A percentile compares a stretch with the other conserved stretches of the same genome.
phyloP scores from a whole-genome alignment of 2,329 filamentous ascomycete genomes.

The Exophiala lecanii-corni region DNA sequence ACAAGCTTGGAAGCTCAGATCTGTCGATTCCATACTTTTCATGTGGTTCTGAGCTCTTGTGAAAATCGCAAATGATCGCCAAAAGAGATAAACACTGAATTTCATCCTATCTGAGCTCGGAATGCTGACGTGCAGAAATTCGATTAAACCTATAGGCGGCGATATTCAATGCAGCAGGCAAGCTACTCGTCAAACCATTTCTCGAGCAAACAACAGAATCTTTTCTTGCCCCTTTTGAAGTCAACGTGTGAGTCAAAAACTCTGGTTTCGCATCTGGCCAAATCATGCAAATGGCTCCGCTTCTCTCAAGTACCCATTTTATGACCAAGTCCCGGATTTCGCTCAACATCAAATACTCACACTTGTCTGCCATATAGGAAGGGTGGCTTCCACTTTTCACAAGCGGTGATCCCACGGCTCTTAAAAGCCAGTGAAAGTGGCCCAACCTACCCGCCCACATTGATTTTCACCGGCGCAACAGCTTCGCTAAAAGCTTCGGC shows the following conservation, averaged over 20 bases:
- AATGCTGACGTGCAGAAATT: too few species aligned
- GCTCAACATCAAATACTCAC: too few species aligned
- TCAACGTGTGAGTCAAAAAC: constrained; percentile 6
- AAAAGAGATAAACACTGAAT: too few species aligned
- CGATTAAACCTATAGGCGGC: constrained; percentile 34
- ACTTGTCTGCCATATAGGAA: constrained; percentile 32
- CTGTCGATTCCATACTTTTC: too few species aligned
- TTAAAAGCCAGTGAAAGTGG: constrained; percentile 34
- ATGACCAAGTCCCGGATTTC: too few species aligned
- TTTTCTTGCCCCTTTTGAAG: constrained; percentile 23
- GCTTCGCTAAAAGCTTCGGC: constrained; percentile 50
- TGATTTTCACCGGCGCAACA: constrained; percentile 54
- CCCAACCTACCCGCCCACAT: constrained; percentile 43
- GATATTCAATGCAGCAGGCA: constrained; percentile 50
- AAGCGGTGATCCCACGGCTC: constrained; percentile 45
- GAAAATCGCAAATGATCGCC: too few species aligned
- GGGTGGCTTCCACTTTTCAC: constrained; percentile 49
- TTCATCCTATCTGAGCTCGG: too few species aligned
- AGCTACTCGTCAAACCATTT: constrained; percentile 28
- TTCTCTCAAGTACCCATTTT: too few species aligned
- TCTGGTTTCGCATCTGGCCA: too few species aligned
- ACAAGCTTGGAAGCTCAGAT: too few species aligned
- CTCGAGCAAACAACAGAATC: constrained; percentile 27
- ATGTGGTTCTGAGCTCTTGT: too few species aligned
- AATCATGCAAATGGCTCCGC: too few species aligned